These are phyloP conservation scores for Aspergillus sergii DNA, from an alignment of 2,329 filamentous ascomycete genomes.

Conservation along the genomic window DNA sequence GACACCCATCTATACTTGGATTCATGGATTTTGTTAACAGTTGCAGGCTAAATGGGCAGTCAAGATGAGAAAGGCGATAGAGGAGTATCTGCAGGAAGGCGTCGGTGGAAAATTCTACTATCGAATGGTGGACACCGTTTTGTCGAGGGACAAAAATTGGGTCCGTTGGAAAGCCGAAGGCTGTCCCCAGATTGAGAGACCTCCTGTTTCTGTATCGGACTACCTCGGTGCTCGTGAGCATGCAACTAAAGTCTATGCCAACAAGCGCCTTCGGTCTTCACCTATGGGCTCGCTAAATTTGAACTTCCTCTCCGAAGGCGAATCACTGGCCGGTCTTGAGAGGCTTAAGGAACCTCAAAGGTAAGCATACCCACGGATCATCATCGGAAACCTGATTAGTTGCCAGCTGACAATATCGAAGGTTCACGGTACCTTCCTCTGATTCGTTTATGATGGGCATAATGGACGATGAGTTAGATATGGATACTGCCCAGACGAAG, in stretches of 20 bases:
- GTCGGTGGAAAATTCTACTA: conserved; percentile 89
- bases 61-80: conserved; percentile 76
- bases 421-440: conserved; percentile 70
- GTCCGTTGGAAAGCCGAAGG: conserved; percentile 96
- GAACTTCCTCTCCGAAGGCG: conserved; percentile 73
- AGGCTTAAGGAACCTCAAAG: conserved; percentile 66
- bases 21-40: conserved; percentile 19
- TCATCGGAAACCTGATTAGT: not conserved
- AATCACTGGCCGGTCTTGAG: conserved; percentile 64
- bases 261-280: conserved; percentile 68
- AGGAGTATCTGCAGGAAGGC: conserved; percentile 78
- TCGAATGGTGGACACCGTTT: conserved; percentile 93
- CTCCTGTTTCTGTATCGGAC: conserved; percentile 68
- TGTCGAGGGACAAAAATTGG: conserved; percentile 97
- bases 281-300: conserved; percentile 75
- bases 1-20: not conserved
- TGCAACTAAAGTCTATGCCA: conserved; percentile 67
- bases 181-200: conserved; percentile 81
- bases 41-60: conserved; percentile 77
- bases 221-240: conserved; percentile 70
- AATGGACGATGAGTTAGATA: conserved; percentile 78
- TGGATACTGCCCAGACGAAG: conserved; percentile 73
- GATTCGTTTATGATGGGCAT: conserved; percentile 74
- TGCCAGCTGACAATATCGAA: conserved; percentile 28
- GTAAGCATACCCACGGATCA: conserved; percentile 36